phyloP scores from a whole-genome alignment of 805 yeast genomes.

The Candida ulmi region DNA sequence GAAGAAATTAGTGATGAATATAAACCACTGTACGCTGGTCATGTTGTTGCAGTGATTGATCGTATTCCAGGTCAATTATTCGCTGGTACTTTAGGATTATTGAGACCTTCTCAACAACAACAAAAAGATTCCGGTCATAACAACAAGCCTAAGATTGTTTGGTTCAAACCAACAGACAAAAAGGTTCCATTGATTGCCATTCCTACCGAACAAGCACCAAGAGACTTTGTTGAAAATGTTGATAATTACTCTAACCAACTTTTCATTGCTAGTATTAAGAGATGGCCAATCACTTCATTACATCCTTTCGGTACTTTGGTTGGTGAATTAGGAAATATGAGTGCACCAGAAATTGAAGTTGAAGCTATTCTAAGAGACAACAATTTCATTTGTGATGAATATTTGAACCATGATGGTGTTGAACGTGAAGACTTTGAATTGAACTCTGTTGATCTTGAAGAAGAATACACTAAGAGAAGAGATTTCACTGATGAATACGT shows the following conservation, averaged over 20 bases:
- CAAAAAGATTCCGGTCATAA: conserved; percentile 22
- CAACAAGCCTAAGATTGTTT: conserved; percentile 83
- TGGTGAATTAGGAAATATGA: conserved; percentile 77
- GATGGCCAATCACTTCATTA: conserved; percentile 98
- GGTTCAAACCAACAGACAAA: conserved; percentile 98
- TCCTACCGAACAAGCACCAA: conserved; percentile 97
- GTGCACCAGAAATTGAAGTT: conserved; percentile 71
- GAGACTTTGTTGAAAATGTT: conserved; percentile 89
- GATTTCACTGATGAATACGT: conserved; percentile 56
- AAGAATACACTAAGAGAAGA: conserved; percentile 34
- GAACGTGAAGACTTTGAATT: conserved; percentile 29
- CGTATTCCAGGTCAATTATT: conserved; percentile 96
- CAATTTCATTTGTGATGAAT: conserved; percentile 77
- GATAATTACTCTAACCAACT: conserved; percentile 74
- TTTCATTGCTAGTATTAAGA: conserved; percentile 91
- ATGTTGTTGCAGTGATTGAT: conserved; percentile 95
- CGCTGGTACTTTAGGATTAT: conserved; percentile 87
- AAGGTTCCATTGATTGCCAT: conserved; percentile 97
- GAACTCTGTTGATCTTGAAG: conserved; percentile 22
- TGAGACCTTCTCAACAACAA: conserved; percentile 89
- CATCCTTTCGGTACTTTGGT: conserved; percentile 97
- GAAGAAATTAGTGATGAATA: conserved; percentile 91
- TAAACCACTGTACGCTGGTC: conserved; percentile 95
- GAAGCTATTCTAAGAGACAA: conserved; percentile 87
- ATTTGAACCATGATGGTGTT: conserved; percentile 37